phyloP scores from a whole-genome alignment of 768 basidiomycete species.

The Trametes cingulata region DNA sequence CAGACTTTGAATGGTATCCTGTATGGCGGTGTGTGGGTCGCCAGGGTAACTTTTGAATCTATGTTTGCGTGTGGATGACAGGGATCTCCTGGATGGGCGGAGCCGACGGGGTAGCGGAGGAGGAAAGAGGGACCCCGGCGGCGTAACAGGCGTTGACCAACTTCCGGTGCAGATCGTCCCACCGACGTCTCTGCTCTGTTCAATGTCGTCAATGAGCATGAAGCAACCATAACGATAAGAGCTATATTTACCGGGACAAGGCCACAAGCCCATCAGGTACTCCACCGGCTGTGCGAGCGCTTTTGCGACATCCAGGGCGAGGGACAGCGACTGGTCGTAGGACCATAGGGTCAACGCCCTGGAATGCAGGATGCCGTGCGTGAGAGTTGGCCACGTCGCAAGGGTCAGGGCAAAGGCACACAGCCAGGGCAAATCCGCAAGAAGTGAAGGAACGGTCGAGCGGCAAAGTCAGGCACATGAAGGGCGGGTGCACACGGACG shows the following conservation, averaged over 20 bases:
- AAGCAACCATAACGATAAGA: not conserved
- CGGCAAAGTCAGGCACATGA: conserved; percentile 13
- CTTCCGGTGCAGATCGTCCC: conserved; percentile 47
- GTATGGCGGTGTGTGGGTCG: not conserved
- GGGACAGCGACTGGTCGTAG: conserved; percentile 54
- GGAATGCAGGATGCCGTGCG: conserved; percentile 15
- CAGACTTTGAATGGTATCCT: not conserved
- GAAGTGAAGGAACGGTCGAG: not conserved
- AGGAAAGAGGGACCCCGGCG: conserved; percentile 48
- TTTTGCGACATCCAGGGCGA: conserved; percentile 64
- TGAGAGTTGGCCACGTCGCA: conserved; percentile 7
- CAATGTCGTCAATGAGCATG: conserved; percentile 9
- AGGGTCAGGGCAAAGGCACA: conserved; percentile 9
- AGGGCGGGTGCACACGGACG: not conserved
- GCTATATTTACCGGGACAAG: conserved; percentile 52
- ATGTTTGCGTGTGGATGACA: not conserved
- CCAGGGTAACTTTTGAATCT: not conserved
- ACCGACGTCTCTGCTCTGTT: conserved; percentile 54
- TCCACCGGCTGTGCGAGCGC: conserved; percentile 62
- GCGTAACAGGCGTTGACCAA: conserved; percentile 47
- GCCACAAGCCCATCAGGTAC: conserved; percentile 64
- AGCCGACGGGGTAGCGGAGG: conserved; percentile 25
- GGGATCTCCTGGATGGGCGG: conserved; percentile 7
- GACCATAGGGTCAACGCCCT: conserved; percentile 63
- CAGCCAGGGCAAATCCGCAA: conserved; percentile 5